Conservation (phyloP, 306 rosid species). For the Begonia peltatifolia region DNA sequence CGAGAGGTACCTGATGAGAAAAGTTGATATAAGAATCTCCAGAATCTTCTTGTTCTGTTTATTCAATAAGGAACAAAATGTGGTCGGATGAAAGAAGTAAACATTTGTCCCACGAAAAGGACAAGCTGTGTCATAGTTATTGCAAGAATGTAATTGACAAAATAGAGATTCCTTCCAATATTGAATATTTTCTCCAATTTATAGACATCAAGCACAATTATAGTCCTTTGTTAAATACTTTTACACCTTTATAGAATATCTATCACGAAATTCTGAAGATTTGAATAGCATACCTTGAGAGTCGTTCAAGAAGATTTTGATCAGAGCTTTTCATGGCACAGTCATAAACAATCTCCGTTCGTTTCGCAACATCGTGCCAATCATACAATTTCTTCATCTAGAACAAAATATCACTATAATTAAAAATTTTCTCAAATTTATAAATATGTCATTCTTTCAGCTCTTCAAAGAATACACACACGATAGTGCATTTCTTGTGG, state of each 20-base stretch:
- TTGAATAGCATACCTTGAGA: constrained; percentile 46
- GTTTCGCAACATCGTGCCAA: constrained; percentile 85
- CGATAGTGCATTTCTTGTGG: constrained; percentile 78
- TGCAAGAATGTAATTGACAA: background rate
- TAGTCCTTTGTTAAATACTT: too few species aligned
- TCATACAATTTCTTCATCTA: constrained; percentile 69
- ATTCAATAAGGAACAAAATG: too few species aligned
- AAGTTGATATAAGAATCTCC: background rate
- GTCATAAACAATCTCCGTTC: constrained; percentile 81
- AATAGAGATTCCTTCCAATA: background rate
- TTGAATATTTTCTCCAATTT: background rate
- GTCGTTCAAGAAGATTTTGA: constrained; percentile 54
- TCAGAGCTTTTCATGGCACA: constrained; percentile 55
- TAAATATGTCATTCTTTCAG: constrained; percentile 1
- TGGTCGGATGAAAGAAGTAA: too few species aligned
- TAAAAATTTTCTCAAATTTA: constrained; percentile 1
- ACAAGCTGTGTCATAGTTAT: too few species aligned
- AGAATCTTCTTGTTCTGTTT: too few species aligned
- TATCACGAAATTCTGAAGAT: too few species aligned
- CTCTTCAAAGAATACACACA: constrained; percentile 30
- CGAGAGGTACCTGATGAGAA: constrained; percentile 46
- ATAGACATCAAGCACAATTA: background rate
- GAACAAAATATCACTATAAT: constrained; percentile 2
- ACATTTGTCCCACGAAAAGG: too few species aligned
- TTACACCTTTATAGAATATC: too few species aligned